Percentiles rank a stretch among this genome's conserved stretches.
Conservation (phyloP, 2,329 filamentous ascomycete species). For the Neofusicoccum umdonicola region DNA sequence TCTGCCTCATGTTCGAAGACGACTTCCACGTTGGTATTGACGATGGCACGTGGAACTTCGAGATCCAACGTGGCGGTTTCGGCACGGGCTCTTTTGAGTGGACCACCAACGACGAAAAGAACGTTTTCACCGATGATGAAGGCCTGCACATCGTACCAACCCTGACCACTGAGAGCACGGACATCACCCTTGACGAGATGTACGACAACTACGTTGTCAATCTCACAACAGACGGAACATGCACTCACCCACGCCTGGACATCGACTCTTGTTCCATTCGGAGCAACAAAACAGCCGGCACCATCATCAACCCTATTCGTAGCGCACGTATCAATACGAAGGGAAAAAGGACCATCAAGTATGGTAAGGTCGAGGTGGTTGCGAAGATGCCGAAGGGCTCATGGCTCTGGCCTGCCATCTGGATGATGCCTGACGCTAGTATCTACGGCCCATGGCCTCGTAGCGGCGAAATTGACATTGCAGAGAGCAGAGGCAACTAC, state of each 20-base stretch:
- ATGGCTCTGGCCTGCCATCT: slow-evolving; percentile 44
- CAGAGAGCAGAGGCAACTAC: slow-evolving; percentile 50
- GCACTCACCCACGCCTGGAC: slow-evolving; percentile 18
- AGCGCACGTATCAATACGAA: slow-evolving; percentile 50
- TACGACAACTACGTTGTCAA: slow-evolving; percentile 40
- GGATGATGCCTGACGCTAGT: slow-evolving; percentile 15
- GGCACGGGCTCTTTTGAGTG: slow-evolving; percentile 52
- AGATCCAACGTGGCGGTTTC: slow-evolving; percentile 45
- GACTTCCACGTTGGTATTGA: slow-evolving; percentile 45
- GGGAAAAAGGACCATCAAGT: slow-evolving; percentile 38
- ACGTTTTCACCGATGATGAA: slow-evolving; percentile 47
- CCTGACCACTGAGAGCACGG: slow-evolving; percentile 41
- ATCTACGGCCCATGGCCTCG: slow-evolving; percentile 47
- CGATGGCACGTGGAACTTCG: slow-evolving; percentile 48
- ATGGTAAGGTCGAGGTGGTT: slow-evolving; percentile 50
- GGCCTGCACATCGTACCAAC: slow-evolving; percentile 51
- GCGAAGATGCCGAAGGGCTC: slow-evolving; percentile 53
- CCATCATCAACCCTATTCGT: slow-evolving; percentile 51
- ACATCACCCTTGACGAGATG: slow-evolving; percentile 42
- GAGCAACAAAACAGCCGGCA: slow-evolving; percentile 46
- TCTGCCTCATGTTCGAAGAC: slow-evolving; percentile 53
- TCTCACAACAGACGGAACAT: slow-evolving; percentile 32
- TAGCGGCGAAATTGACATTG: slow-evolving; percentile 56
- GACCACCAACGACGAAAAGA: slow-evolving; percentile 50
- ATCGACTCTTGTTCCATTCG: slow-evolving; percentile 36